Evolutionary conservation across 2,329 filamentous ascomycete species (phyloP), one percentile per base, ranked within the genome.

Genomic region (Fusarium stilboides): DNA sequence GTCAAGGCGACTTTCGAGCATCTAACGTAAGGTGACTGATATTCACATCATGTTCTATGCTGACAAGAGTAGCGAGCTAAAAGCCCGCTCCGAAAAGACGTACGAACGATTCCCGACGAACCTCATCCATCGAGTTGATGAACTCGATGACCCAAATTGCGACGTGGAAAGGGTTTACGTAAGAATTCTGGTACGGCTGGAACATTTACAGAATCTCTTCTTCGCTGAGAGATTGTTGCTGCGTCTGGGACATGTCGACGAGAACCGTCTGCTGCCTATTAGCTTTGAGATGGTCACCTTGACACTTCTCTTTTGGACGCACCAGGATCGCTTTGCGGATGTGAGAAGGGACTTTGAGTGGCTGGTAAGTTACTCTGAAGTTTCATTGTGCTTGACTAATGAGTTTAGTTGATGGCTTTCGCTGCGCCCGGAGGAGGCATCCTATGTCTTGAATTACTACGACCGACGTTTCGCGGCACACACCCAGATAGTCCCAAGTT

Each of bases 151-250:
- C 9, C 73, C 72, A 0, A 71, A 76, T 1, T 39, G 77, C 1
- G 65, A 78, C 6, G 61, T 78, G 0, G 65, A 77, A 0, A 71
- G 75, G 0, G 62, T 86, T 1, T 85, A 85, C 52, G 78, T 79
- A 7, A 78, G 84, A 3, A 80, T 86, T 15, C 73, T 88, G 2
- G 75, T 86, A 1, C 79, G 80, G 4, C 79, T 88, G 4, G 81
- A 85, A 22, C 83, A 87, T 45, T 75, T 88, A 1, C 84, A 89
- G 42, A 89, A 89, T 39, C 78, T 87, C 4, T 89, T 91, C 59
- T 82, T 90, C 12, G 77, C 89, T 8, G 85, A 90, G 57, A 80
- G 88, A 17, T 80, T 89, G 0, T 76, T 90, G 10, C 79, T 86
- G 22, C 86, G 85, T 19, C 75, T 77, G 4, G 79, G 80, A 0